Evolutionary conservation across 106 monocot genomes (phyloP).

Genomic region (Amphibolis antarctica): DNA sequence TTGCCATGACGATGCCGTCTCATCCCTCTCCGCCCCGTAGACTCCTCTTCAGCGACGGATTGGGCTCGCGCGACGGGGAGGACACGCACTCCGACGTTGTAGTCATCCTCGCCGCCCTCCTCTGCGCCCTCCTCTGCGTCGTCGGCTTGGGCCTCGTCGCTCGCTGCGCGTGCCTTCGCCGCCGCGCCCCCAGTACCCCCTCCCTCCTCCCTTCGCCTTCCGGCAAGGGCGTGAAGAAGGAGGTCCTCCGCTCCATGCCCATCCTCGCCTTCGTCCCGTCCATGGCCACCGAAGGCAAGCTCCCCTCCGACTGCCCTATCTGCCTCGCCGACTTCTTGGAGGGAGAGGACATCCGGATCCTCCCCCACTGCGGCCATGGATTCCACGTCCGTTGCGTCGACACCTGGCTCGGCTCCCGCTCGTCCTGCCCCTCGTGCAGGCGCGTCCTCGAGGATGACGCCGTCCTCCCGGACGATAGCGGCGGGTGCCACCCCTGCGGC

Average conservation of each 20-base stretch:
- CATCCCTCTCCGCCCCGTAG: too few species aligned
- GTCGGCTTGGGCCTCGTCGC: conserved; percentile 40
- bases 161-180: conserved; percentile 30
- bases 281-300: neutral
- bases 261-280: conserved; percentile 18
- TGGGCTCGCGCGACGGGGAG: too few species aligned
- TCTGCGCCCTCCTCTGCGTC: conserved; percentile 61
- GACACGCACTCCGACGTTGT: conserved; percentile 37
- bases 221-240: neutral
- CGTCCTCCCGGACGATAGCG: too few species aligned
- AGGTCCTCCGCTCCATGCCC: conserved; percentile 13
- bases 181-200: neutral
- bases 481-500: too few species aligned
- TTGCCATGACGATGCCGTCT: too few species aligned
- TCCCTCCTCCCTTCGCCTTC: neutral
- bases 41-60: too few species aligned
- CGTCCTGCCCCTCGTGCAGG: conserved; percentile 62
- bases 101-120: conserved; percentile 49
- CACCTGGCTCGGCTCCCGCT: conserved; percentile 42
- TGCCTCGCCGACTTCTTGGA: conserved; percentile 51
- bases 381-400: conserved; percentile 57
- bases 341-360: conserved; percentile 44
- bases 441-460: conserved; percentile 10
- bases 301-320: conserved; percentile 33
- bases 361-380: conserved; percentile 52